Conservation (phyloP, 2,329 filamentous ascomycete species). For the Fusarium heterosporum region DNA sequence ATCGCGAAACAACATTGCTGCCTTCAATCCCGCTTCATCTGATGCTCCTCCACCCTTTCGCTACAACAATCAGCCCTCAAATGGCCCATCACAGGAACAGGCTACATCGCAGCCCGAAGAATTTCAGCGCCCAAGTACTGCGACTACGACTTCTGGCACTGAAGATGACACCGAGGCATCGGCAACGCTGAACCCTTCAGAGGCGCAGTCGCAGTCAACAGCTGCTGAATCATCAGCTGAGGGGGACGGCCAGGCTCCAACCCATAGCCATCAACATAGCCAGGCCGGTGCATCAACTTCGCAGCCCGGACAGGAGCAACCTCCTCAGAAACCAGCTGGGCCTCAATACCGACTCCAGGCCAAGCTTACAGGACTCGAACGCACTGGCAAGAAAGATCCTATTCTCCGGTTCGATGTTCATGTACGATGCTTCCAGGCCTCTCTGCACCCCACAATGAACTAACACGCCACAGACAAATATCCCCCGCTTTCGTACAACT, state of each 20-base stretch:
- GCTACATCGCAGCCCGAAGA: conserved; percentile 53
- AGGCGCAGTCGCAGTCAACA: conserved; percentile 36
- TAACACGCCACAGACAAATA: conserved; percentile 79
- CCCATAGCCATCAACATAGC: conserved; percentile 48
- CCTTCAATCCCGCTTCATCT: conserved; percentile 56
- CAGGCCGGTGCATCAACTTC: conserved; percentile 33
- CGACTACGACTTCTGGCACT: conserved; percentile 60
- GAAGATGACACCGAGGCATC: conserved; percentile 55
- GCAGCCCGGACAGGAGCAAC: conserved; percentile 54
- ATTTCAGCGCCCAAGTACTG: conserved; percentile 60
- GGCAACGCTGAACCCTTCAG: conserved; percentile 38
- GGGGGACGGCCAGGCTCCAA: conserved; percentile 21
- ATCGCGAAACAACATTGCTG: conserved; percentile 57
- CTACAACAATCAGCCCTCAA: conserved; percentile 58
- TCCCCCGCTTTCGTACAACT: conserved; percentile 97
- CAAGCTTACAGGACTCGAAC: conserved; percentile 93
- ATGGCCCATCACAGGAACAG: conserved; percentile 55
- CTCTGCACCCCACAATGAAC: conserved; percentile 6
- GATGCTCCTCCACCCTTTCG: conserved; percentile 58
- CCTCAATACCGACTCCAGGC: conserved; percentile 88
- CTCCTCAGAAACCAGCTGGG: conserved; percentile 68
- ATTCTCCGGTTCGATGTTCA: conserved; percentile 96
- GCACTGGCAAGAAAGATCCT: conserved; percentile 94
- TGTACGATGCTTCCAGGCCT: conserved; percentile 63
- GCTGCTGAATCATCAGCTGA: conserved; percentile 27